A percentile compares a stretch with the other conserved stretches of the same genome.
Conservation (phyloP, 108 stramenopile species). For the Skeletonema menzelii region DNA sequence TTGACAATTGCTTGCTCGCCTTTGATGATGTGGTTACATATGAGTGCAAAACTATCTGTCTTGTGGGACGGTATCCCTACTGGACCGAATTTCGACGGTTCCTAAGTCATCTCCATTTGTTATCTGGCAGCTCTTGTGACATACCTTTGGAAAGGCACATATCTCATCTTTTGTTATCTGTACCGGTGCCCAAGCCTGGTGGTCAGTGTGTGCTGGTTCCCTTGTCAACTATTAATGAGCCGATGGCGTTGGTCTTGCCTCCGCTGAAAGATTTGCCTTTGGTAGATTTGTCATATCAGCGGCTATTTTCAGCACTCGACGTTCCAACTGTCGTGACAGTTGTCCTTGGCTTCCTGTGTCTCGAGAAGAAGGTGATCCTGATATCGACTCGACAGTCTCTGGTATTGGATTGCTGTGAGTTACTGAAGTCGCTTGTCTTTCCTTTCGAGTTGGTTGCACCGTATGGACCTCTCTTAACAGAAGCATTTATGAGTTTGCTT, state of each 20-base stretch:
- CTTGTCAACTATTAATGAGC: constrained; percentile 68
- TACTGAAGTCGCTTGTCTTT: constrained; percentile 76
- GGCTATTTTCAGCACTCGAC: constrained; percentile 77
- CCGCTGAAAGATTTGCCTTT: constrained; percentile 60
- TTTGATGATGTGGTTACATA: constrained; percentile 85
- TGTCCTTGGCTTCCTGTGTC: constrained; percentile 76
- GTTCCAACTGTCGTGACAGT: constrained; percentile 84
- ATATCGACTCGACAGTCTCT: constrained; percentile 80
- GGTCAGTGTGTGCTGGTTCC: constrained; percentile 78
- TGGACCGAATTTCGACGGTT: constrained; percentile 89
- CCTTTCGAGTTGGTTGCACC: constrained; percentile 88
- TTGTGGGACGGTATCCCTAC: constrained; percentile 80
- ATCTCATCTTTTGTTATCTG: constrained; percentile 79
- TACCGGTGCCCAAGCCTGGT: constrained; percentile 82
- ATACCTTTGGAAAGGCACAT: constrained; percentile 81
- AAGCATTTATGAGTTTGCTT: constrained; percentile 80
- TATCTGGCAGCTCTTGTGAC: constrained; percentile 75
- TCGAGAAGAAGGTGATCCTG: constrained; percentile 85
- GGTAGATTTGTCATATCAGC: constrained; percentile 72
- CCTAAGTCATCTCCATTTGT: constrained; percentile 76
- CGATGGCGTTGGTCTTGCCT: constrained; percentile 75
- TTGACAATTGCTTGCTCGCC: constrained; percentile 46
- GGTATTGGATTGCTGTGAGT: constrained; percentile 82
- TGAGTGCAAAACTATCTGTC: constrained; percentile 86
- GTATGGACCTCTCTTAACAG: constrained; percentile 83